Conservation (phyloP, 805 yeast species). For the Tetrapisispora iriomotensis region DNA sequence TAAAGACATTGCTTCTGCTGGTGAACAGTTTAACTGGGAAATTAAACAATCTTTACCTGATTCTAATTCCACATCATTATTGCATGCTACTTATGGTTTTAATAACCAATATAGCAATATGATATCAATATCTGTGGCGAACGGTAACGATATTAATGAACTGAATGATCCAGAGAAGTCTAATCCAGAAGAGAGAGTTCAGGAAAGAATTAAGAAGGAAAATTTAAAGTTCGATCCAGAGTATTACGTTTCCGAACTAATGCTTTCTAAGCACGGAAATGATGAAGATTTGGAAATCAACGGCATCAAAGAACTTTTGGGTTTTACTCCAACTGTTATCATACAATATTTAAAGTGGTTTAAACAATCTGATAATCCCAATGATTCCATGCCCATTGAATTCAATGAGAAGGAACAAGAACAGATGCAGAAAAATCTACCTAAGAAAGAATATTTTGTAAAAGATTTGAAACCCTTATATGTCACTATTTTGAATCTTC, state of each 20-base stretch:
- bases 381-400: constrained; percentile 33
- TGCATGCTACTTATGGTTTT: constrained; percentile 62
- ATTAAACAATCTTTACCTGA: constrained; percentile 50
- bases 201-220: constrained; percentile 59
- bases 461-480: constrained; percentile 41
- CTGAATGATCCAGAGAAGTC: constrained; percentile 70
- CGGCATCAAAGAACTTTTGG: constrained; percentile 35
- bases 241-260: constrained; percentile 77
- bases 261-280: constrained; percentile 45
- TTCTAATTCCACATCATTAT: constrained; percentile 11
- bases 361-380: constrained; percentile 26
- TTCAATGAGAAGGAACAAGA: constrained; percentile 56
- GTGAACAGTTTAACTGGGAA: constrained; percentile 76
- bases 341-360: constrained; percentile 40
- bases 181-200: constrained; percentile 45
- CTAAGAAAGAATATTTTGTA: constrained; percentile 50
- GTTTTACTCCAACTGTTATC: constrained; percentile 44
- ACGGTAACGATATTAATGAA: constrained; percentile 90
- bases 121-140: constrained; percentile 54
- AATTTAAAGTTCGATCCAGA: constrained; percentile 76
- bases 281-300: constrained; percentile 42
- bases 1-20: constrained; percentile 36
- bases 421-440: constrained; percentile 52
- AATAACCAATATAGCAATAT: constrained; percentile 52
- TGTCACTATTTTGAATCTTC: constrained; percentile 50